Evolutionary conservation across 2,329 filamentous ascomycete species (phyloP).

Genomic region (Bipolaris oryzae): DNA sequence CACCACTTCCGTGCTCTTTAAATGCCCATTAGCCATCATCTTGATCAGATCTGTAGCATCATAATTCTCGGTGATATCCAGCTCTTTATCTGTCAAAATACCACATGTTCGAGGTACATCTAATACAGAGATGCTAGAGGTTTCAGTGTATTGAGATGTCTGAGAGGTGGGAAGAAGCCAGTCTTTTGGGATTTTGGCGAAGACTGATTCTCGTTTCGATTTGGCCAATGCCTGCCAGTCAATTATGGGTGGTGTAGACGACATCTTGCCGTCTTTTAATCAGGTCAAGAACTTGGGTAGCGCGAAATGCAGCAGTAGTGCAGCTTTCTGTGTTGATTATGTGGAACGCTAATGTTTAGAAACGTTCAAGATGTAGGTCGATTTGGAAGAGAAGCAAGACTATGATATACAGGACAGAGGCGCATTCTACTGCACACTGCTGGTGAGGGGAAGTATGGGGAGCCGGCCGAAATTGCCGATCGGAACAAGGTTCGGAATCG

Average conservation of each 20-base stretch:
- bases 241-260: slow-evolving; percentile 16
- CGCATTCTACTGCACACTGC: background rate
- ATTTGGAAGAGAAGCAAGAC: background rate
- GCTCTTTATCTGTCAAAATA: slow-evolving; percentile 39
- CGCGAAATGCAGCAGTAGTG: background rate
- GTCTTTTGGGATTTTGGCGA: slow-evolving; percentile 38
- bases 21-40: slow-evolving; percentile 29
- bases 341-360: background rate
- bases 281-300: background rate
- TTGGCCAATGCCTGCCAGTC: slow-evolving; percentile 42
- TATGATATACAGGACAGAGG: background rate
- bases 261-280: slow-evolving; percentile 10
- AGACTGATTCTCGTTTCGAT: slow-evolving; percentile 36
- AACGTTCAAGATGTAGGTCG: background rate
- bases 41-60: slow-evolving; percentile 43
- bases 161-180: slow-evolving; percentile 40
- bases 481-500: slow-evolving; percentile 1
- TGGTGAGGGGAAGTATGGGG: slow-evolving; percentile 8
- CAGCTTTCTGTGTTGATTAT: background rate
- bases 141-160: slow-evolving; percentile 24
- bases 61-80: slow-evolving; percentile 44
- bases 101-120: slow-evolving; percentile 40
- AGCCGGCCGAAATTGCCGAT: slow-evolving; percentile 17
- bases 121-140: slow-evolving; percentile 34
- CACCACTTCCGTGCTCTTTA: slow-evolving; percentile 52